Evolutionary conservation across 2,329 filamentous ascomycete species (phyloP), one percentile per base, ranked within the genome.

Genomic region (Aspergillus sp.): DNA sequence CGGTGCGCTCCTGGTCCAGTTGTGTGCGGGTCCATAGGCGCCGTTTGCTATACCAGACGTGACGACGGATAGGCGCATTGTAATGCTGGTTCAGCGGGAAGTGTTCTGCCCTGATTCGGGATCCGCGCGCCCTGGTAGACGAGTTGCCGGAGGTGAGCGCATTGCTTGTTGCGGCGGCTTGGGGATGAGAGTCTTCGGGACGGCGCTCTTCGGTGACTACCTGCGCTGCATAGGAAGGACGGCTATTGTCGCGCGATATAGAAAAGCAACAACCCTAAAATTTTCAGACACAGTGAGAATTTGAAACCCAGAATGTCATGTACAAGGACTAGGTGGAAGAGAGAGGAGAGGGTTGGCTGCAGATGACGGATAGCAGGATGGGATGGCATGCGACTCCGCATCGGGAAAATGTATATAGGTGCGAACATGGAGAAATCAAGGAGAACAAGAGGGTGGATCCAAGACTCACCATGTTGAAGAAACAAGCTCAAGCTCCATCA

Each of bases 1-100:
- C 92, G 52, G 79, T 79, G 52, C 94, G 85, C 77, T 97, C 91
- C 32, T 82, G 82, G 60, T 87, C 85, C 2, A 97, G 80, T 56
- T 89, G 80, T 15, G 78, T 72, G n/a, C 84, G 86, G 1, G 90
- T 92, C 91, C 91, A 96, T 15, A 79, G 76, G 19, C 85, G 85
- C 56, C 83, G 81, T 63, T 82, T 84, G 59, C 88, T 86, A 12
- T 79, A 79, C 90, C 90, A 92, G 57, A 83, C 78, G 67, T 90
- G 89, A 0, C 81, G 82, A 48, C 84, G 84, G 41, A 93, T 79
- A 1, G 89, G 89, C 67, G 85, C 85, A 69, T 91, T 90, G 71
- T 90, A 89, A 71, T 90, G 89, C 69, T 89, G 84, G 50, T 69
- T 71, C 25, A 81, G 65, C 1, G 78, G 73, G 28, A 75, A 57